A percentile compares a stretch with the other conserved stretches of the same genome.
Conservation (phyloP, 805 yeast species). For the Saturnispora besseyi region DNA sequence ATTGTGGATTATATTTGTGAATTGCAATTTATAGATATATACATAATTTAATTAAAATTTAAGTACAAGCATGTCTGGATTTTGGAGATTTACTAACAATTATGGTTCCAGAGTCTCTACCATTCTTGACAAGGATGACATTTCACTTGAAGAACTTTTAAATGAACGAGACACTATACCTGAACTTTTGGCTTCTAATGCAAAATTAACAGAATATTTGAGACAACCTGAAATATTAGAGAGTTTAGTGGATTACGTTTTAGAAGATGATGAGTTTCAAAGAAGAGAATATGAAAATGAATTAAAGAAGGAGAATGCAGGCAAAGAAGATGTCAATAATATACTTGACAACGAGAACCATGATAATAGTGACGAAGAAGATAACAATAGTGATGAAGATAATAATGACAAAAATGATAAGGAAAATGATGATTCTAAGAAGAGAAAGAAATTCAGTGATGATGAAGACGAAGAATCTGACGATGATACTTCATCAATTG, state of each 20-base stretch:
- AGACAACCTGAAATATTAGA: constrained; percentile 68
- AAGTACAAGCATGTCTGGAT: constrained; percentile 26
- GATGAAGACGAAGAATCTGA: constrained; percentile 17
- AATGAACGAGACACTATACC: constrained; percentile 71
- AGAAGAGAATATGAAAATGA: constrained; percentile 12
- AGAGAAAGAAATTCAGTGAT: neutral
- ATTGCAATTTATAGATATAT: neutral
- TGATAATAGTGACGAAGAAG: neutral
- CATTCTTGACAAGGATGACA: constrained; percentile 40
- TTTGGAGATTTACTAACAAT: constrained; percentile 37
- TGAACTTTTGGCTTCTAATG: constrained; percentile 63
- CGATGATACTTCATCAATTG: constrained; percentile 14
- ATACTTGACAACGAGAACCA: constrained; percentile 12
- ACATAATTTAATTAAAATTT: neutral
- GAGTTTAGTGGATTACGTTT: constrained; percentile 59
- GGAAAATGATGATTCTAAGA: constrained; percentile 8
- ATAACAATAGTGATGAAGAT: constrained; percentile 7
- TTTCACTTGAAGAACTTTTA: constrained; percentile 47
- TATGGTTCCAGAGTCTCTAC: constrained; percentile 50
- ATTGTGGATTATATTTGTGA: neutral
- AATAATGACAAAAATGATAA: constrained; percentile 10
- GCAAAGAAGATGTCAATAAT: constrained; percentile 11
- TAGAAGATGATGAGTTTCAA: constrained; percentile 39
- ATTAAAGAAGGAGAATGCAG: constrained; percentile 2
- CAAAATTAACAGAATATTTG: constrained; percentile 68